Conservation (phyloP, 352 stramenopile genomes). For the Pythium pyrilobum region DNA sequence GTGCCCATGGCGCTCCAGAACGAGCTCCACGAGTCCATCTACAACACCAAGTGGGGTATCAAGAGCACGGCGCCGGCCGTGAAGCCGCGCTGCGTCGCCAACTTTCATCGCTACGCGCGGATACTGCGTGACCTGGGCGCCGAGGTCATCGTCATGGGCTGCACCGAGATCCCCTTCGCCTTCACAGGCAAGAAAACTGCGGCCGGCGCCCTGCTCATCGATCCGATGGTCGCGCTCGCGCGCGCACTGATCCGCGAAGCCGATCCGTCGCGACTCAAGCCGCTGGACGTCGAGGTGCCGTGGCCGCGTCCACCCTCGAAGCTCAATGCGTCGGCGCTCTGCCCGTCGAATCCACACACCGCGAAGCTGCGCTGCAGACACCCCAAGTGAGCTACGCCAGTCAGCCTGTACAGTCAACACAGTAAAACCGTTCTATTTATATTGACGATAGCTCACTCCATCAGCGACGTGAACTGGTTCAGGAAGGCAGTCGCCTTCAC, state of each 20-base stretch:
- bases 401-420: neutral
- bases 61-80: slow-evolving; percentile 66
- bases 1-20: slow-evolving; percentile 39
- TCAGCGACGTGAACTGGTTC: slow-evolving; percentile 35
- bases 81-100: slow-evolving; percentile 40
- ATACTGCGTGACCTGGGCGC: slow-evolving; percentile 40
- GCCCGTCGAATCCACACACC: neutral
- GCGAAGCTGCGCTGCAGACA: slow-evolving; percentile 1
- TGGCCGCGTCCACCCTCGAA: slow-evolving; percentile 22
- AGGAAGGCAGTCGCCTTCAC: slow-evolving; percentile 58
- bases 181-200: slow-evolving; percentile 46
- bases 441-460: neutral
- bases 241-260: slow-evolving; percentile 66
- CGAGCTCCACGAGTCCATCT: slow-evolving; percentile 71
- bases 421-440: slow-evolving; percentile 9
- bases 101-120: slow-evolving; percentile 56
- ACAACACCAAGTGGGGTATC: slow-evolving; percentile 64
- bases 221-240: slow-evolving; percentile 68
- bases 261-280: slow-evolving; percentile 44
- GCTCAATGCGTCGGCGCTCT: neutral
- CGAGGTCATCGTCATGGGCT: slow-evolving; percentile 67
- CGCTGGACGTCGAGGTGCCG: slow-evolving; percentile 14
- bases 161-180: slow-evolving; percentile 75
- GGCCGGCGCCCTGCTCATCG: slow-evolving; percentile 45
- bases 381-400: neutral